Evolutionary conservation across 129 eudicot genomes (phyloP).

Genomic region (Artemisia annua): DNA sequence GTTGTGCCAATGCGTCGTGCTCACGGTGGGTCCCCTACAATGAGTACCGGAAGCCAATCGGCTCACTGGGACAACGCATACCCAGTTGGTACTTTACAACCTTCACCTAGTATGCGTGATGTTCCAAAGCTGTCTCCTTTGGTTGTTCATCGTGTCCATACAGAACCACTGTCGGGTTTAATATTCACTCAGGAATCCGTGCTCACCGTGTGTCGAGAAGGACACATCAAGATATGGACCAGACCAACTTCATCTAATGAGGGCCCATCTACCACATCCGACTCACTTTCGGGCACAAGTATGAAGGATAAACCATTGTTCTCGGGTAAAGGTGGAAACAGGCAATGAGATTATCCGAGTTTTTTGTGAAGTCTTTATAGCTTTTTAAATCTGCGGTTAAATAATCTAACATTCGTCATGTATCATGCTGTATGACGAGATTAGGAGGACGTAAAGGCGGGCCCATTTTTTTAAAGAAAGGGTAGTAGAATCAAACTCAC

Average conservation of each 20-base stretch:
- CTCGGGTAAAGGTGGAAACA: slow-evolving; percentile 41
- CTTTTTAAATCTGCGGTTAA: slow-evolving; percentile 22
- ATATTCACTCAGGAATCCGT: slow-evolving; percentile 71
- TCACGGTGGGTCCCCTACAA: slow-evolving; percentile 85
- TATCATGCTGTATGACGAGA: slow-evolving; percentile 36
- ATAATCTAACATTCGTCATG: slow-evolving; percentile 38
- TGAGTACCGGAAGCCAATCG: slow-evolving; percentile 79
- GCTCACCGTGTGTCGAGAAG: slow-evolving; percentile 80
- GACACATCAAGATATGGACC: slow-evolving; percentile 84
- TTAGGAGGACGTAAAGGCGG: slow-evolving; percentile 26
- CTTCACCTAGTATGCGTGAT: slow-evolving; percentile 86
- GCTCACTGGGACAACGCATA: slow-evolving; percentile 76
- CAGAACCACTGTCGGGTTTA: slow-evolving; percentile 83
- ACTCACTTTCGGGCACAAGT: slow-evolving; percentile 46
- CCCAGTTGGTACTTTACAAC: slow-evolving; percentile 72
- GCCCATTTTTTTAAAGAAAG: slow-evolving; percentile 33
- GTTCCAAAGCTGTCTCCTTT: slow-evolving; percentile 94
- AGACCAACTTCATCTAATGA: slow-evolving; percentile 65
- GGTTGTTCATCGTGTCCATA: slow-evolving; percentile 80
- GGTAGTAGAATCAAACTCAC: slow-evolving; percentile 11
- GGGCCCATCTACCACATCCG: slow-evolving; percentile 47
- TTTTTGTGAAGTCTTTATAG: slow-evolving; percentile 32
- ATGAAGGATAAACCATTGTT: slow-evolving; percentile 51
- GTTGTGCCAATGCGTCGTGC: slow-evolving; percentile 90
- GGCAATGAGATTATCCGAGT: slow-evolving; percentile 36